A percentile compares a stretch with the other conserved stretches of the same genome.
phyloP scores from a whole-genome alignment of 2,329 filamentous ascomycete species.

The Aspergillus fumigatiaffinis region DNA sequence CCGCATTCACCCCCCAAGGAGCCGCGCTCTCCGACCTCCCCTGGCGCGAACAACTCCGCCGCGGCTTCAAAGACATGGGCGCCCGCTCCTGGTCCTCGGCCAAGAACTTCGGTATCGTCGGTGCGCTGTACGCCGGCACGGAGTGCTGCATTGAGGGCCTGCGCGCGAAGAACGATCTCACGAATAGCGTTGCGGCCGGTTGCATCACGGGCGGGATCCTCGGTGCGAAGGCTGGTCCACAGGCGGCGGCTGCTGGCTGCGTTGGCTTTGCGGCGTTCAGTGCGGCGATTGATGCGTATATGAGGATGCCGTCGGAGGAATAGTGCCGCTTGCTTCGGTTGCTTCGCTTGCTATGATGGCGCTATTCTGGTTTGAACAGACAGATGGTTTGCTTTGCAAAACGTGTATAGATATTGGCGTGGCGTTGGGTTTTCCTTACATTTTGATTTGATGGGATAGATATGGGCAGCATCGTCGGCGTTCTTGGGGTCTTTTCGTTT shows the following conservation, averaged over 20 bases:
- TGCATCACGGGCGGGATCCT: conserved; percentile 89
- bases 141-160: conserved; percentile 92
- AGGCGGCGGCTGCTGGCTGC: conserved; percentile 82
- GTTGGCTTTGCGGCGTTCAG: conserved; percentile 91
- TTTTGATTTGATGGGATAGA: neutral
- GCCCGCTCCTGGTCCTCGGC: conserved; percentile 74
- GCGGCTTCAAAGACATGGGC: conserved; percentile 95
- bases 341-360: neutral
- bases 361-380: neutral
- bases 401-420: neutral
- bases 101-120: conserved; percentile 93
- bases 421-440: neutral
- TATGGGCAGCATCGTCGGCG: neutral
- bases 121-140: conserved; percentile 83
- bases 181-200: conserved; percentile 80
- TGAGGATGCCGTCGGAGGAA: conserved; percentile 64
- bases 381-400: neutral
- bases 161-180: conserved; percentile 88
- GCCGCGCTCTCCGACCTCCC: conserved; percentile 63
- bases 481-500: neutral
- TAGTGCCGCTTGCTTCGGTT: neutral
- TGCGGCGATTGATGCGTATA: conserved; percentile 86
- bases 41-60: conserved; percentile 73
- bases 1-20: conserved; percentile 65
- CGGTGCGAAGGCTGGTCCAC: conserved; percentile 80